A percentile compares a stretch with the other conserved stretches of the same genome.
phyloP scores from a whole-genome alignment of 352 stramenopile species.

The Phytopythium ostracodes region DNA sequence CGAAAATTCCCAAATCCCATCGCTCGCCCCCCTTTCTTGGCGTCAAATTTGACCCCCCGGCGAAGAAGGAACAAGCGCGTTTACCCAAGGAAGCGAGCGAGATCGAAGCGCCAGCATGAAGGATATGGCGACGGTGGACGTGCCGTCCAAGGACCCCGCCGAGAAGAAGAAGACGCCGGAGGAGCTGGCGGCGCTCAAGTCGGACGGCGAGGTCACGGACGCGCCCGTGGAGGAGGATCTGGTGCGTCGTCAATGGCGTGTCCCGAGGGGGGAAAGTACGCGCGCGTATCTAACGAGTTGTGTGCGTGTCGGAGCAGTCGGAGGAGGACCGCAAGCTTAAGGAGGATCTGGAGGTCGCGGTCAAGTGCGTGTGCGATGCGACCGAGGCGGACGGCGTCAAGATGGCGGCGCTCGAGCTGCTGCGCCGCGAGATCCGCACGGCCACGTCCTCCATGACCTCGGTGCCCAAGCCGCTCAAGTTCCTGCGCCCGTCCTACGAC shows the following conservation, averaged over 20 bases:
- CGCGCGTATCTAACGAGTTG: background rate
- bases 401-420: constrained; percentile 92
- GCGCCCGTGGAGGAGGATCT: constrained; percentile 52
- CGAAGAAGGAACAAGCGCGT: constrained; percentile 13
- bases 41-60: background rate
- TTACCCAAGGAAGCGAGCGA: constrained; percentile 7
- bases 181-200: constrained; percentile 14
- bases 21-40: constrained; percentile 5
- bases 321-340: constrained; percentile 92
- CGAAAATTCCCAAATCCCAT: background rate
- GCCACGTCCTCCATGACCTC: constrained; percentile 99
- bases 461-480: constrained; percentile 99
- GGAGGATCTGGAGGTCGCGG: constrained; percentile 89
- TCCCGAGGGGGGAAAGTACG: background rate
- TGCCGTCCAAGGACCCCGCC: constrained; percentile 56
- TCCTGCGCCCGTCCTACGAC: constrained; percentile 95
- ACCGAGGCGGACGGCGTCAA: constrained; percentile 66
- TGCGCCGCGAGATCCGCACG: constrained; percentile 95
- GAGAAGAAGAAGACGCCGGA: constrained; percentile 38
- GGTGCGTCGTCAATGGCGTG: constrained; percentile 37
- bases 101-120: constrained; percentile 43
- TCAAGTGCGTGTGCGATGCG: constrained; percentile 71
- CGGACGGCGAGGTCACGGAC: constrained; percentile 25
- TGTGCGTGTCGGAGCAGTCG: constrained; percentile 34
- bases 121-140: constrained; percentile 50